Percentiles rank a stretch among this genome's conserved stretches.
Evolutionary conservation across 2,329 filamentous ascomycete species (phyloP).

Genomic region (Trichoderma brevicompactum): DNA sequence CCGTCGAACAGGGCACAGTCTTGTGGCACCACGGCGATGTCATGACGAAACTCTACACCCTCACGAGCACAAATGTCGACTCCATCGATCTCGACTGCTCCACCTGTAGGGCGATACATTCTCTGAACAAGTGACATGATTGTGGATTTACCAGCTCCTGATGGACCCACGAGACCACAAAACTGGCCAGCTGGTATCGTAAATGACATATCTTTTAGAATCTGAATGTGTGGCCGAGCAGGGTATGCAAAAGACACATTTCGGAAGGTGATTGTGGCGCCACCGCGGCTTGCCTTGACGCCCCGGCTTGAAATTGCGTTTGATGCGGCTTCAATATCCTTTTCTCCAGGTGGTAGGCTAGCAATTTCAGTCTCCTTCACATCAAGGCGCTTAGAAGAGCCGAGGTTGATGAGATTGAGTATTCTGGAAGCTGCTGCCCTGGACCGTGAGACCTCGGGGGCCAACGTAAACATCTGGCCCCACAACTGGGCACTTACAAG

Average conservation of each 20-base stretch:
- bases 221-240: slow-evolving; percentile 59
- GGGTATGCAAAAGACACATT: slow-evolving; percentile 70
- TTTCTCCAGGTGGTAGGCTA: slow-evolving; percentile 28
- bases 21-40: slow-evolving; percentile 61
- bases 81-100: slow-evolving; percentile 51
- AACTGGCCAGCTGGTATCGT: slow-evolving; percentile 63
- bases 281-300: slow-evolving; percentile 36
- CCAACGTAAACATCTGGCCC: slow-evolving; percentile 75
- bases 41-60: slow-evolving; percentile 53
- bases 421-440: slow-evolving; percentile 64
- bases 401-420: slow-evolving; percentile 54
- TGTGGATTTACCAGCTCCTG: slow-evolving; percentile 70
- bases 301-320: slow-evolving; percentile 33
- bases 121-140: slow-evolving; percentile 61
- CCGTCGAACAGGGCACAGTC: slow-evolving; percentile 63
- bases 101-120: slow-evolving; percentile 51
- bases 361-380: slow-evolving; percentile 30
- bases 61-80: slow-evolving; percentile 50
- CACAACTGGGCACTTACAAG: slow-evolving; percentile 74
- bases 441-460: slow-evolving; percentile 74
- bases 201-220: slow-evolving; percentile 61
- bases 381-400: slow-evolving; percentile 38
- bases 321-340: slow-evolving; percentile 47
- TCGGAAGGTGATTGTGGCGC: slow-evolving; percentile 57
- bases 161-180: slow-evolving; percentile 66